These are phyloP conservation scores for Talaromyces adpressus DNA, from an alignment of 495 filamentous ascomycete genomes.

Conservation along the genomic window DNA sequence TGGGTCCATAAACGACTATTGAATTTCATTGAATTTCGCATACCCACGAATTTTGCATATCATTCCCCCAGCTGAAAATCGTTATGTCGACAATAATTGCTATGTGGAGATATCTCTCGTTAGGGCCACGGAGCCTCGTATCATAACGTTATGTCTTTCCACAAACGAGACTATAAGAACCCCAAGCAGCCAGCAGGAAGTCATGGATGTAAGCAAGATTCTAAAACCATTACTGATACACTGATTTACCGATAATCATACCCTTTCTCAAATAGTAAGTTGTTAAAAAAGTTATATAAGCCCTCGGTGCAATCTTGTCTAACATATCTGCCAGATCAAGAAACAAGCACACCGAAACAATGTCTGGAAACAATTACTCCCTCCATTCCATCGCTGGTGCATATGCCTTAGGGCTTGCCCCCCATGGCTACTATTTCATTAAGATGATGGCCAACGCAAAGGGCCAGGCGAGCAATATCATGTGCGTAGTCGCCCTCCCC, in stretches of 20 bases:
- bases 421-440: constrained; percentile 20
- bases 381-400: constrained; percentile 20
- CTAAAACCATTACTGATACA: neutral
- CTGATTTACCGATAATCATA: neutral
- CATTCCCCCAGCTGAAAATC: too few relatives aligned
- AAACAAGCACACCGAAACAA: neutral
- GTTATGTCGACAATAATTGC: too few relatives aligned
- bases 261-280: neutral
- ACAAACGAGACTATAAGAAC: neutral
- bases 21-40: too few relatives aligned
- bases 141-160: neutral
- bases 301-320: neutral
- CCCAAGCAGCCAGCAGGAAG: neutral
- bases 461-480: constrained; percentile 18
- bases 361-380: constrained; percentile 15
- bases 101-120: neutral
- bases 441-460: constrained; percentile 25
- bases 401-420: constrained; percentile 20
- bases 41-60: too few relatives aligned
- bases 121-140: neutral
- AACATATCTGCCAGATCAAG: neutral
- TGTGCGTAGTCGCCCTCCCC: constrained; percentile 8
- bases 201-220: neutral
- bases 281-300: neutral
- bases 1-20: too few relatives aligned